Conservation (phyloP, 192 early-diverging fungal genomes). For the Entomortierella parvispora region DNA sequence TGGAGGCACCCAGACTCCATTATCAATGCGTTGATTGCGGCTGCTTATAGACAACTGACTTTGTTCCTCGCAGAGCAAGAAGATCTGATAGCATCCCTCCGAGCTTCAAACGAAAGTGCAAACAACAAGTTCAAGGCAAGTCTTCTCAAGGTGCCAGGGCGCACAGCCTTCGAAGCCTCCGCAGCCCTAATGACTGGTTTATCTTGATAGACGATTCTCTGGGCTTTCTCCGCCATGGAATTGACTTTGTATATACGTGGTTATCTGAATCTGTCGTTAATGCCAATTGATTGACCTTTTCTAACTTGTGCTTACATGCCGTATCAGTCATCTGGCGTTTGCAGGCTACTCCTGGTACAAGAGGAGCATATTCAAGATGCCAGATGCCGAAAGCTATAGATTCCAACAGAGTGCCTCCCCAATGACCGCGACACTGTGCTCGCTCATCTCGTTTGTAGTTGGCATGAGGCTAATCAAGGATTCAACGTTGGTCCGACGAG, state of each 20-base stretch:
- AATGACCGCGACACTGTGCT: conserved; percentile 10
- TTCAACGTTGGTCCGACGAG: conserved; percentile 5
- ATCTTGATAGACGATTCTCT: conserved; percentile 12
- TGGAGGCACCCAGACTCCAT: background rate
- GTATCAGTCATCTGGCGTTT: conserved; percentile 23
- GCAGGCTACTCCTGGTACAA: conserved; percentile 8
- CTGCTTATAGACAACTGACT: too few relatives aligned
- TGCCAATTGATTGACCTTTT: too few relatives aligned
- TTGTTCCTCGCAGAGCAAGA: conserved; percentile 32
- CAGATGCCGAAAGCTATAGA: background rate
- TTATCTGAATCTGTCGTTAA: too few relatives aligned
- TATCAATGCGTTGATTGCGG: background rate
- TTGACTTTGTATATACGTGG: too few relatives aligned
- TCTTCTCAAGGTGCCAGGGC: background rate
- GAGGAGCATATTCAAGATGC: background rate
- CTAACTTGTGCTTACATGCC: too few relatives aligned
- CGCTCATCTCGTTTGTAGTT: conserved; percentile 32
- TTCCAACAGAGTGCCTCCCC: conserved; percentile 29
- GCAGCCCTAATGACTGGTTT: background rate
- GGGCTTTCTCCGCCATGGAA: conserved; percentile 29
- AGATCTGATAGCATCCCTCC: conserved; percentile 30
- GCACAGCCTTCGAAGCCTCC: background rate
- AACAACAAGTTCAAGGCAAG: conserved; percentile 38
- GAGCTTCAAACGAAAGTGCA: conserved; percentile 30
- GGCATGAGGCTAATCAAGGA: conserved; percentile 35